Evolutionary conservation across 805 yeast species (phyloP).

Genomic region (Cyberlindnera sargentensis): DNA sequence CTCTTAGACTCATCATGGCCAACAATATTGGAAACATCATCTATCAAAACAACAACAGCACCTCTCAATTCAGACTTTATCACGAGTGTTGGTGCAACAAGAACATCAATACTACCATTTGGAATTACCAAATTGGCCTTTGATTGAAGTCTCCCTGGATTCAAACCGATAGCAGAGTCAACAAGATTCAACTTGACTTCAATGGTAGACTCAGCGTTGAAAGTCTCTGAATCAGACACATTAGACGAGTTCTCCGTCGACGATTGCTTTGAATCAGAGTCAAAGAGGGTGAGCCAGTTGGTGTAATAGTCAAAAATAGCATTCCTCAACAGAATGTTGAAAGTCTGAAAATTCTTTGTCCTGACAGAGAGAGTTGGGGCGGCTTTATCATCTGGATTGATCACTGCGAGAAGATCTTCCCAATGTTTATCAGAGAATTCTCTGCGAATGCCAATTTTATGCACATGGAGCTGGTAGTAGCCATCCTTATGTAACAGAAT

Average conservation of each 20-base stretch:
- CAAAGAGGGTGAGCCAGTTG: slow-evolving; percentile 45
- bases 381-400: slow-evolving; percentile 28
- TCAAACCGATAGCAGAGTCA: slow-evolving; percentile 55
- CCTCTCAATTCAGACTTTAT: slow-evolving; percentile 43
- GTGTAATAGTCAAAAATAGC: slow-evolving; percentile 52
- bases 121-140: slow-evolving; percentile 45
- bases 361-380: slow-evolving; percentile 37
- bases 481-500: slow-evolving; percentile 13
- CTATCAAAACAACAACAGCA: slow-evolving; percentile 50
- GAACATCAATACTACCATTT: slow-evolving; percentile 48
- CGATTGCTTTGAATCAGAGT: slow-evolving; percentile 10
- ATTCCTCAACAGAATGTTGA: slow-evolving; percentile 42
- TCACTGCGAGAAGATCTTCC: slow-evolving; percentile 28
- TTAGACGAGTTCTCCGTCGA: slow-evolving; percentile 4
- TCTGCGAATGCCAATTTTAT: slow-evolving; percentile 10
- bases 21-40: slow-evolving; percentile 42
- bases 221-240: slow-evolving; percentile 5
- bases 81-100: slow-evolving; percentile 28
- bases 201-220: slow-evolving; percentile 5
- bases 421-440: background rate
- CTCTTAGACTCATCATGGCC: slow-evolving; percentile 23
- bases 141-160: slow-evolving; percentile 54
- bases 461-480: slow-evolving; percentile 15
- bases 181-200: slow-evolving; percentile 24
- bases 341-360: slow-evolving; percentile 26